Percentiles rank a stretch among this genome's conserved stretches.
Conservation (phyloP, 306 rosid species). For the Prunus mongolica region DNA sequence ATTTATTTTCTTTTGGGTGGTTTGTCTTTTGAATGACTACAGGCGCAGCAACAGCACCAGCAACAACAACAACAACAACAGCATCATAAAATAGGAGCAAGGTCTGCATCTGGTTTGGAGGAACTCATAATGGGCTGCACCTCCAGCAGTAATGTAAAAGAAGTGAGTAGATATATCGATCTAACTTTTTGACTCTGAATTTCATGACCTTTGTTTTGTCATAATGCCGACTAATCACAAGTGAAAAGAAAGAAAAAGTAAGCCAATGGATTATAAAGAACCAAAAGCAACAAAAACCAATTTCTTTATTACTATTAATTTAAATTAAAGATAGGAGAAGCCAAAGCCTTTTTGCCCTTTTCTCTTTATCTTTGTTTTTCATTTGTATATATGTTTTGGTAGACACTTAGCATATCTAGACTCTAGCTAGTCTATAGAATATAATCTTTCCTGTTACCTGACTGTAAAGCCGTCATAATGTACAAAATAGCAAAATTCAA, state of each 20-base stretch:
- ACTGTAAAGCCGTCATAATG: slow-evolving; percentile 17
- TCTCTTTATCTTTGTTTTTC: slow-evolving; percentile 34
- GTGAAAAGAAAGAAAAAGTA: slow-evolving; percentile 18
- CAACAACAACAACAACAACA: slow-evolving; percentile 38
- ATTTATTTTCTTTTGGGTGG: slow-evolving; percentile 19
- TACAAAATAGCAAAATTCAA: slow-evolving; percentile 1
- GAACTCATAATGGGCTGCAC: slow-evolving; percentile 99
- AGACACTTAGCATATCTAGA: slow-evolving; percentile 29
- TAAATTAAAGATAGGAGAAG: slow-evolving; percentile 52
- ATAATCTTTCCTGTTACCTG: slow-evolving; percentile 23
- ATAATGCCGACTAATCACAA: slow-evolving; percentile 22
- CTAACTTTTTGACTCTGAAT: slow-evolving; percentile 62
- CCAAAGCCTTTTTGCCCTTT: slow-evolving; percentile 21
- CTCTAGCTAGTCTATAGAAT: slow-evolving; percentile 16
- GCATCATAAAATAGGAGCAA: slow-evolving; percentile 76
- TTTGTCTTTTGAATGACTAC: slow-evolving; percentile 21
- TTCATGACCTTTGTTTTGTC: slow-evolving; percentile 43
- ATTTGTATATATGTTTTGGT: slow-evolving; percentile 13
- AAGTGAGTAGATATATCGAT: slow-evolving; percentile 40
- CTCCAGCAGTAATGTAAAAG: slow-evolving; percentile 52
- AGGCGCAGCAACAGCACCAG: slow-evolving; percentile 36
- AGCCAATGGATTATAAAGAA: slow-evolving; percentile 6
- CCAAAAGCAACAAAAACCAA: slow-evolving; percentile 14
- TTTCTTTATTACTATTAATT: slow-evolving; percentile 33
- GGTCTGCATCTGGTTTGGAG: slow-evolving; percentile 94